Conservation (phyloP, 768 basidiomycete species). For the Mycena epipterygia region DNA sequence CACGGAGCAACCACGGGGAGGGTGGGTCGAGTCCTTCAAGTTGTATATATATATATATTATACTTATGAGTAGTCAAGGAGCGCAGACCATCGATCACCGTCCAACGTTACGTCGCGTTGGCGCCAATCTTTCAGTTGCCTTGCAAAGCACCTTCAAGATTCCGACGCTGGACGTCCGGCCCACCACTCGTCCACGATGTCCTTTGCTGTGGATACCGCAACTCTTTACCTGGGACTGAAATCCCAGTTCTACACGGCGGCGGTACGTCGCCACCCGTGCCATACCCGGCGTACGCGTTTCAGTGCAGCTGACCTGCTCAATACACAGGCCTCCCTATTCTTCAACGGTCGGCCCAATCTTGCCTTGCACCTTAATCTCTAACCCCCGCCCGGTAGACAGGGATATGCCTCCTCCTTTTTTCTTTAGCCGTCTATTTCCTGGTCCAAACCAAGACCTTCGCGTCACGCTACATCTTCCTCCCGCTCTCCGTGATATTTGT, state of each 20-base stretch:
- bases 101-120: no score
- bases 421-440: constrained; percentile 2
- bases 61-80: no score
- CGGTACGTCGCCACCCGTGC: neutral
- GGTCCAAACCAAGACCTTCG: neutral
- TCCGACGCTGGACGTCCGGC: no score
- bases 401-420: constrained; percentile 21
- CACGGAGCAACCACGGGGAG: no score
- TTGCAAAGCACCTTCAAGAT: no score
- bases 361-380: neutral
- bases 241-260: neutral
- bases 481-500: neutral
- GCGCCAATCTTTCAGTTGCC: no score
- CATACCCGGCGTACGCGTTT: no score
- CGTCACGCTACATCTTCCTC: constrained; percentile 1
- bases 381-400: neutral
- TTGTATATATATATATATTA: no score
- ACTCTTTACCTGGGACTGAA: neutral
- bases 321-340: neutral
- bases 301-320: neutral
- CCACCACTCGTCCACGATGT: no score
- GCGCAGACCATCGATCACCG: no score
- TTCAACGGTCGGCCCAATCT: neutral
- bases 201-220: neutral
- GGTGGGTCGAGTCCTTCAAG: no score